Evolutionary conservation across 768 basidiomycete species (phyloP).

Genomic region (Trametes coccinea): DNA sequence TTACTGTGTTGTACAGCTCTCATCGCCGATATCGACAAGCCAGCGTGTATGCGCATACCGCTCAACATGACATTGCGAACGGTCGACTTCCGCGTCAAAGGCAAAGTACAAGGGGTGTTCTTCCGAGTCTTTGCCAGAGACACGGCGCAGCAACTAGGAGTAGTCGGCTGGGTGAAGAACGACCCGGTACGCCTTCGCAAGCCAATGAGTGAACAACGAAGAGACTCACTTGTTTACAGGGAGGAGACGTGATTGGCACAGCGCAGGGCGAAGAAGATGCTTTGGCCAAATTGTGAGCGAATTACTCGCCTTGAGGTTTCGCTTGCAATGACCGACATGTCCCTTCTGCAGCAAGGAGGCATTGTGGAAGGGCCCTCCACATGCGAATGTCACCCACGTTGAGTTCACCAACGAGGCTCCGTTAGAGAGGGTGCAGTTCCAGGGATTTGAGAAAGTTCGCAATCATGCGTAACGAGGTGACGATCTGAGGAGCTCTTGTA

Average conservation of each 20-base stretch:
- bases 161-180: slow-evolving; percentile 28
- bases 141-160: slow-evolving; percentile 20
- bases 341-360: slow-evolving; percentile 17
- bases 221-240: neutral
- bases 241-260: slow-evolving; percentile 24
- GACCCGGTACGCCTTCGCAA: slow-evolving; percentile 15
- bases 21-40: no score
- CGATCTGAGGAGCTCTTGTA: no score
- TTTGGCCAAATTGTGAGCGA: slow-evolving; percentile 22
- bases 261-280: slow-evolving; percentile 22
- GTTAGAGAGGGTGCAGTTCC: slow-evolving; percentile 16
- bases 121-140: slow-evolving; percentile 24
- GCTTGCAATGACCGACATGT: neutral
- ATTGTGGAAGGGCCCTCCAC: slow-evolving; percentile 16
- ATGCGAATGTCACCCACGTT: slow-evolving; percentile 19
- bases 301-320: neutral
- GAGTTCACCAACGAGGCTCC: slow-evolving; percentile 21
- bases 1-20: no score
- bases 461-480: neutral
- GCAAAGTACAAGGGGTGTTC: slow-evolving; percentile 27
- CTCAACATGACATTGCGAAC: slow-evolving; percentile 13
- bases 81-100: slow-evolving; percentile 23
- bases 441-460: slow-evolving; percentile 15
- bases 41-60: no score
- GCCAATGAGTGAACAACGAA: neutral